Percentiles rank a stretch among this genome's conserved stretches.
Evolutionary conservation across 225 moss, liverwort and hornwort species (phyloP).

Genomic region (Anthoceros angustus): DNA sequence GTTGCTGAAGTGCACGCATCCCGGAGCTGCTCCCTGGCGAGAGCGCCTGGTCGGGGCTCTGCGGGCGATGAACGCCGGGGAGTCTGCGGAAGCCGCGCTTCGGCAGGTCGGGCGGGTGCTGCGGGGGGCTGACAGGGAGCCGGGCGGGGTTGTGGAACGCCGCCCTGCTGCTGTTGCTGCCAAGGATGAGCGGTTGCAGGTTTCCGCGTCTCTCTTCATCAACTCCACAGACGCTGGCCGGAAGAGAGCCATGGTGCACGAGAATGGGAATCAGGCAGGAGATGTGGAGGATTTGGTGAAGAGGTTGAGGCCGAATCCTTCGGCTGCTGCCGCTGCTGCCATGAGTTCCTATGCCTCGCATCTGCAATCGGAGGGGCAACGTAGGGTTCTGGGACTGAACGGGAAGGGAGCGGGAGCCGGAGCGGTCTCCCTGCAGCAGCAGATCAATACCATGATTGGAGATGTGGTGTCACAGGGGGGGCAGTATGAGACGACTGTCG

Average conservation of each 20-base stretch:
- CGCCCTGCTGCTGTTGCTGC: conserved; percentile 15
- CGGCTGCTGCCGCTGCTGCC: conserved; percentile 17
- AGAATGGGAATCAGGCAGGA: conserved; percentile 54
- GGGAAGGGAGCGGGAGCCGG: not conserved
- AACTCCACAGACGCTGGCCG: conserved; percentile 31
- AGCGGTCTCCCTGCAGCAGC: not conserved
- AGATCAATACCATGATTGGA: not conserved
- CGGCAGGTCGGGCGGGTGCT: conserved; percentile 90
- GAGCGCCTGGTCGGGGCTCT: conserved; percentile 84
- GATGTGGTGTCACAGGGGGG: not conserved
- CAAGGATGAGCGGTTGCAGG: conserved; percentile 52
- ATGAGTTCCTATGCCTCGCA: conserved; percentile 7
- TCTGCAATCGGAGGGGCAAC: not conserved
- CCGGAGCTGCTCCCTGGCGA: conserved; percentile 97
- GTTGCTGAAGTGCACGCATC: conserved; percentile 88
- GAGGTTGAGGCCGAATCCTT: conserved; percentile 37
- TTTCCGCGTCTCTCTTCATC: not conserved
- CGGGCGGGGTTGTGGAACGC: conserved; percentile 47
- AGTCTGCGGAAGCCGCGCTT: conserved; percentile 74
- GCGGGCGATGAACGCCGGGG: conserved; percentile 97
- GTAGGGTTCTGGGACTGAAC: not conserved
- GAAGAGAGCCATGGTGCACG: conserved; percentile 60
- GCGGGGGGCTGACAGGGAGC: conserved; percentile 88
- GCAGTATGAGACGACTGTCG: not conserved
- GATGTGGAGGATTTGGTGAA: conserved; percentile 57